These are phyloP conservation scores for Eragrostis nindensis DNA, from an alignment of 176 grass and related monocot species.

Conservation along the genomic window DNA sequence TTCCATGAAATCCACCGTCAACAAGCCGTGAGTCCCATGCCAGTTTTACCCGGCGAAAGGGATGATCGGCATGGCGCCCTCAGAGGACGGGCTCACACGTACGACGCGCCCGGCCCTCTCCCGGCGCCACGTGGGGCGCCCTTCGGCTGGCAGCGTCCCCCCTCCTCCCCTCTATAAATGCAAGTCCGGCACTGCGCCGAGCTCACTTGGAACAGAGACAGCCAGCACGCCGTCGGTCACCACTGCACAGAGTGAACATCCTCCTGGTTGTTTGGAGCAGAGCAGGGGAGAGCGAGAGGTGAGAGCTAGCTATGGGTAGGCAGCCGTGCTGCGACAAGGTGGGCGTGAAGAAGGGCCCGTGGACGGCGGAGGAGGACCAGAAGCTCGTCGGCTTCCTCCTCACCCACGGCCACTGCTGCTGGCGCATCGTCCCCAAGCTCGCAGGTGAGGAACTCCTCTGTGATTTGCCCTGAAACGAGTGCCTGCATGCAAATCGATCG, in stretches of 20 bases:
- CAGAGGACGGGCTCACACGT: slow-evolving; percentile 57
- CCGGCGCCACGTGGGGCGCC: slow-evolving; percentile 39
- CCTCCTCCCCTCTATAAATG: slow-evolving; percentile 41
- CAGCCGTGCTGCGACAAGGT: slow-evolving; percentile 92
- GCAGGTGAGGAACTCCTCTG: slow-evolving; percentile 46
- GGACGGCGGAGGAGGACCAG: slow-evolving; percentile 91
- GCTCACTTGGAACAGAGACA: slow-evolving; percentile 50
- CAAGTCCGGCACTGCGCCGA: slow-evolving; percentile 6
- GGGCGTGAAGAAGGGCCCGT: slow-evolving; percentile 85
- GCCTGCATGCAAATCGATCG: not conserved
- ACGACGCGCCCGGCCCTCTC: slow-evolving; percentile 19
- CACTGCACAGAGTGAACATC: not conserved
- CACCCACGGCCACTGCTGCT: slow-evolving; percentile 83
- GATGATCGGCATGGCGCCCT: slow-evolving; percentile 34
- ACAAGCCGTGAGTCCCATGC: not conserved
- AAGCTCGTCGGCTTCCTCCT: slow-evolving; percentile 82
- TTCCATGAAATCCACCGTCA: not conserved
- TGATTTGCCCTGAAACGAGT: not conserved
- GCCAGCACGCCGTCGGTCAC: not conserved
- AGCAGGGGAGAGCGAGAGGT: not conserved
- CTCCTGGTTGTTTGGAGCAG: slow-evolving; percentile 15
- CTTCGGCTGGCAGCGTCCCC: not conserved
- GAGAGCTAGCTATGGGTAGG: too few species aligned
- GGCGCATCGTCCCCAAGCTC: slow-evolving; percentile 93
- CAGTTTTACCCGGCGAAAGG: not conserved